These are phyloP conservation scores for Tylopilus rubrobrunneus DNA, from an alignment of 768 basidiomycete genomes.

Conservation along the genomic window DNA sequence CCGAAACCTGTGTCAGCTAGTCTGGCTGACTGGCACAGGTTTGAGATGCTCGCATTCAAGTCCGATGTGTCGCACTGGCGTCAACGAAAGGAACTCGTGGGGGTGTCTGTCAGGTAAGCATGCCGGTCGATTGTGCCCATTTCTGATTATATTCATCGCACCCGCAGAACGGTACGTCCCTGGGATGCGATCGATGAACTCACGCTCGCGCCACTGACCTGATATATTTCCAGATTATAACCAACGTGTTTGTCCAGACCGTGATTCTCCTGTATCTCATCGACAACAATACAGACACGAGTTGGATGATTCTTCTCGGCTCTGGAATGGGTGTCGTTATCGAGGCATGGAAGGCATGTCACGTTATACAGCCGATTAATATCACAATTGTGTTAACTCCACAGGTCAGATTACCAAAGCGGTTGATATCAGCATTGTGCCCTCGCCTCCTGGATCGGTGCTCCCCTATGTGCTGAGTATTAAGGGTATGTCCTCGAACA, in stretches of 20 bases:
- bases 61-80: slow-evolving; percentile 95
- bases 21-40: slow-evolving; percentile 42
- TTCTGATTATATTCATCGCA: slow-evolving; percentile 18
- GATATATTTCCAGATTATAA: slow-evolving; percentile 54
- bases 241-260: slow-evolving; percentile 91
- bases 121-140: slow-evolving; percentile 6
- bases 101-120: slow-evolving; percentile 84
- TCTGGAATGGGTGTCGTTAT: slow-evolving; percentile 78
- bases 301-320: slow-evolving; percentile 94
- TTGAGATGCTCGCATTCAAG: slow-evolving; percentile 95
- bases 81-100: slow-evolving; percentile 89
- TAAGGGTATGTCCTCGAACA: slow-evolving; percentile 52
- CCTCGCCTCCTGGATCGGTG: slow-evolving; percentile 56
- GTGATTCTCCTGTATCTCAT: slow-evolving; percentile 90
- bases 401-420: slow-evolving; percentile 74
- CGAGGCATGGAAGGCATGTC: slow-evolving; percentile 89
- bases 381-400: slow-evolving; percentile 13
- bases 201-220: slow-evolving; percentile 12
- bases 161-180: slow-evolving; percentile 49
- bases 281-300: slow-evolving; percentile 93
- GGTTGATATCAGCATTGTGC: slow-evolving; percentile 74
- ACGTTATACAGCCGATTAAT: slow-evolving; percentile 4
- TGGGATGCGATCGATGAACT: slow-evolving; percentile 9
- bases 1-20: background rate
- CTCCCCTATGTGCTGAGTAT: slow-evolving; percentile 81